Evolutionary conservation across 371 early-diverging fungal species (phyloP), one percentile per base, ranked within the genome.

Genomic region (Rhizopus delemar): DNA sequence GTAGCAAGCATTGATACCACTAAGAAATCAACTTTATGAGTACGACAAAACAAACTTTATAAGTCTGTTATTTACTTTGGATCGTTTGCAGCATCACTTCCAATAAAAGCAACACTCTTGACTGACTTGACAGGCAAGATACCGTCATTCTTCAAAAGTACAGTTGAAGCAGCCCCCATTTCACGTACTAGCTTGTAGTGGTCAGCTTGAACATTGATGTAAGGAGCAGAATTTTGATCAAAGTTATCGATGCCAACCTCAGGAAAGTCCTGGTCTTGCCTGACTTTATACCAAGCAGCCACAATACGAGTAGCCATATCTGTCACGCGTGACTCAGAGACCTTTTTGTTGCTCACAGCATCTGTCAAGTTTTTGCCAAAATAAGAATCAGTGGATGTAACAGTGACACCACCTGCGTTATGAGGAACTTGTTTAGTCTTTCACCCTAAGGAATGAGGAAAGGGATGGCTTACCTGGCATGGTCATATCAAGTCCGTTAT

Each of bases 301-400:
- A 84, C 67, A 52, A 85, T 77, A 55, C 87, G 76, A 12, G 59
- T 77, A 41, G 76, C 84, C 81, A 84, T 83, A 50, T 87, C 86
- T 51, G 68, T 70, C 2, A 86, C 71, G 34, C 73, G 62, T 9
- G 53, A 60, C 51, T 73, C 75, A 9, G 56, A n/a, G 9, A 78
- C 72, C 13, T 59, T 28, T 3, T 70, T 64, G 34, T 53, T 35
- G 3, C 55, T 33, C 11, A 79, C 73, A 32, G 74, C 74, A 3
- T 63, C 33, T 0, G 68, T 68, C 53, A 79, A 56, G 45, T 74
- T 71, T 8, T 36, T 5, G 43, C 79, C 79, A 53, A 75, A 79
- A 46, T 74, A 74, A 11, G 65, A 56, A 32, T 13, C 48, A 13
- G 46, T 57, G 41, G 66, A 64, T 8, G 49, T 56, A 16, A 66